Conservation (phyloP, 306 rosid genomes). For the Canavalia ensiformis region DNA sequence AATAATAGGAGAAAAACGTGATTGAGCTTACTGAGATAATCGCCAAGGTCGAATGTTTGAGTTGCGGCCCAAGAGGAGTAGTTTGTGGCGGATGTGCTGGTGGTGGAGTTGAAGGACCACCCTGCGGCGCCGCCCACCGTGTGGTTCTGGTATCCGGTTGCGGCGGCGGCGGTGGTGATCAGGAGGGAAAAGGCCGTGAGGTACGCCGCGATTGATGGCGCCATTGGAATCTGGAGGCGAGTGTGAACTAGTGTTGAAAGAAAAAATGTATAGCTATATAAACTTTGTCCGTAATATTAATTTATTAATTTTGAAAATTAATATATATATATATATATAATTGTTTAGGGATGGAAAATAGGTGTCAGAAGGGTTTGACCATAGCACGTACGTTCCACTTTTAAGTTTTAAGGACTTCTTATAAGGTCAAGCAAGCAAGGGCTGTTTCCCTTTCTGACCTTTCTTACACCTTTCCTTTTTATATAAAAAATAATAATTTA, state of each 20-base stretch:
- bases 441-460: no score
- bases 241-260: not conserved
- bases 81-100: slow-evolving; percentile 72
- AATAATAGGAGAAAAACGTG: not conserved
- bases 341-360: no score
- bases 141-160: slow-evolving; percentile 69
- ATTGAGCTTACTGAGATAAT: slow-evolving; percentile 71
- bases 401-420: no score
- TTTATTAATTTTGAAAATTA: not conserved
- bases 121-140: slow-evolving; percentile 81
- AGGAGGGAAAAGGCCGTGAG: slow-evolving; percentile 36
- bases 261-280: not conserved
- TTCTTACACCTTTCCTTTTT: no score
- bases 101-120: slow-evolving; percentile 79
- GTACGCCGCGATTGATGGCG: slow-evolving; percentile 41
- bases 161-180: slow-evolving; percentile 45
- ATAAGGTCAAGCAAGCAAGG: no score
- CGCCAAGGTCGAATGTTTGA: slow-evolving; percentile 84
- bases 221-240: slow-evolving; percentile 44
- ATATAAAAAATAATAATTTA: no score
- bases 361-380: no score
- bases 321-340: not conserved
- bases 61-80: slow-evolving; percentile 83
- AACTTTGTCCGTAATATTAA: not conserved
- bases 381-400: no score